Base-by-base conservation (phyloP, 257 asterid genomes). In the Ophiorrhiza pumila region DNA sequence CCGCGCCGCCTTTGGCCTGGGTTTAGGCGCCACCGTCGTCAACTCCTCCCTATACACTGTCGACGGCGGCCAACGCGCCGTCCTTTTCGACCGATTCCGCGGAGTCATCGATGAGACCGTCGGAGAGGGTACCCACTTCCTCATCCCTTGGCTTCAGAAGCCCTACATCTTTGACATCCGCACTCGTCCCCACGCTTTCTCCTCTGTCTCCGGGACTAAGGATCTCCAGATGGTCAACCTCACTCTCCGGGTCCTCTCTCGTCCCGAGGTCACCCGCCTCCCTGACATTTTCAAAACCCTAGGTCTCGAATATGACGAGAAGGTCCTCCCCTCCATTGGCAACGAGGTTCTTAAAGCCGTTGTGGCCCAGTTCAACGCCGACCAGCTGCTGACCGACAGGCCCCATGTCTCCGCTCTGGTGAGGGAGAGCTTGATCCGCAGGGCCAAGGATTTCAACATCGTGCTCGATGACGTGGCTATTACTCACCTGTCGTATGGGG, bases 151-250 rank as follows among this genome's bases (percentile, higher is more conserved):
- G 97, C 95, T 95, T n/a, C 98, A 95, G 71, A 89, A 86, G 31
- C 98, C 97, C 50, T 87, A 71, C 87, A 86, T 92, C 79, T 95
- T 92, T 73, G 99, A 95, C 69, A 87, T 95, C 66, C 96, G 98
- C 71, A 95, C 96, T 0, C 89, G 91, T 2, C 95, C 96, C 50
- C 98, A 95, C 91, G 80, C 95, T 15, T 85, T 92, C 84, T 83
- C 96, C 46, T 87, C 97, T 20, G 32, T 84, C 22, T 92, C 98
- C 55, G 98, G 99, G 2, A 95, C 98, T 0, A 95, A 92, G 88
- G 99, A 95, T 86, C 84, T 95, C 74, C 98, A 95, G 85, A 95
- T 95, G 99, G 98, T 95, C 50, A 92, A 92, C 69, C 87, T 95
- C 70, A 89, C 98, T 0, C 88, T 95, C 73, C 93, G 98, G 42